Evolutionary conservation across 2,329 filamentous ascomycete species (phyloP).

Genomic region (Talaromyces sp.): DNA sequence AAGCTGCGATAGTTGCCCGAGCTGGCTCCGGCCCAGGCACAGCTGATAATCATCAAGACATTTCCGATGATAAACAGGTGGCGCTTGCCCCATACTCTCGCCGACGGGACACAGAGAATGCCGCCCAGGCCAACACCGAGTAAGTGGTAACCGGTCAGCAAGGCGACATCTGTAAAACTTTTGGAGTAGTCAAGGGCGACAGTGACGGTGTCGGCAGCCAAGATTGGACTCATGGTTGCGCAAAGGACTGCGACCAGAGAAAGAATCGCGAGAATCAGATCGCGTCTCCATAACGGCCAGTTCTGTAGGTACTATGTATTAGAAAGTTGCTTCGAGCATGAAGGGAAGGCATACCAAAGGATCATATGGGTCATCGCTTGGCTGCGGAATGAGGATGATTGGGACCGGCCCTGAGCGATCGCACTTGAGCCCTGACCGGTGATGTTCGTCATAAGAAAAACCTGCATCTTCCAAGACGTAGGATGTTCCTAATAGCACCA

Average conservation of each 20-base stretch:
- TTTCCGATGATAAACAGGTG: slow-evolving; percentile 80
- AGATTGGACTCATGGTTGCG: slow-evolving; percentile 75
- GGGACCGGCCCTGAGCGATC: slow-evolving; percentile 62
- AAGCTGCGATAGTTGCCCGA: slow-evolving; percentile 66
- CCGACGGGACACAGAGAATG: slow-evolving; percentile 80
- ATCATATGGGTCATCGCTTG: slow-evolving; percentile 86
- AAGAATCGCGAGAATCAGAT: slow-evolving; percentile 72
- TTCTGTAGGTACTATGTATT: slow-evolving; percentile 41
- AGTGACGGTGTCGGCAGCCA: slow-evolving; percentile 82
- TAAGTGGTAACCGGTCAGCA: slow-evolving; percentile 83
- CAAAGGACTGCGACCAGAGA: slow-evolving; percentile 79
- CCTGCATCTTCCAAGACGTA: slow-evolving; percentile 60
- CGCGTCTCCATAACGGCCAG: slow-evolving; percentile 83
- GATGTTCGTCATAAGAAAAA: slow-evolving; percentile 27
- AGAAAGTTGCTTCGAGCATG: slow-evolving; percentile 18
- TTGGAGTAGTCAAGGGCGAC: slow-evolving; percentile 62
- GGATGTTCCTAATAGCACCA: slow-evolving; percentile 32
- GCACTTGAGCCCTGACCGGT: slow-evolving; percentile 59
- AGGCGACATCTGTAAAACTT: slow-evolving; percentile 69
- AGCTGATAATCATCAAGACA: slow-evolving; percentile 66
- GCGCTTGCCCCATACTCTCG: slow-evolving; percentile 86
- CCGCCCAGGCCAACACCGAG: slow-evolving; percentile 77
- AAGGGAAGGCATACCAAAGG: slow-evolving; percentile 55
- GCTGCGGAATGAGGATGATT: slow-evolving; percentile 84
- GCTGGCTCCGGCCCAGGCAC: slow-evolving; percentile 71